phyloP scores from a whole-genome alignment of 2,329 filamentous ascomycete species.

The Lithohypha guttulata region DNA sequence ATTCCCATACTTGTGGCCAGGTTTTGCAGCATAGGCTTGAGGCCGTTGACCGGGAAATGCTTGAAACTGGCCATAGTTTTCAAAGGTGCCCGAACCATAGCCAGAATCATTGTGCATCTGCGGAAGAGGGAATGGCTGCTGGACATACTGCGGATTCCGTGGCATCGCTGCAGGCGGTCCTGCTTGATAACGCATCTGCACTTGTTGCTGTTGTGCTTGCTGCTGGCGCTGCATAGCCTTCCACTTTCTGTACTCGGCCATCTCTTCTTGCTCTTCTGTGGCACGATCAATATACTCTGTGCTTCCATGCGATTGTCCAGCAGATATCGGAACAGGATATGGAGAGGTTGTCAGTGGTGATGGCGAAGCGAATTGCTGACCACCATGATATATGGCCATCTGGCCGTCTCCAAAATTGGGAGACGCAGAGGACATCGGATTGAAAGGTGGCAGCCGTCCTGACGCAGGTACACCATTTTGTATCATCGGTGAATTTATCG shows the following conservation, averaged over 20 bases:
- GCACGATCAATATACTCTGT: neutral
- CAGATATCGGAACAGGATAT: conserved; percentile 1
- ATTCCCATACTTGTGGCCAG: neutral
- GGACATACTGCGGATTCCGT: neutral
- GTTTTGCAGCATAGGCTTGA: neutral
- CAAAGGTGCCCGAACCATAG: conserved; percentile 1
- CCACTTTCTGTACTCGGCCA: neutral
- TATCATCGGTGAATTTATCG: neutral
- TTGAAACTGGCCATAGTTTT: neutral
- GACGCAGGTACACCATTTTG: no score
- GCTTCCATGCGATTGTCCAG: neutral
- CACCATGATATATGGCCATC: neutral
- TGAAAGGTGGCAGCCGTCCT: neutral
- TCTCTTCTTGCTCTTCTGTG: neutral
- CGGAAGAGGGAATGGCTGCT: neutral
- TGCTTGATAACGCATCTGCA: neutral
- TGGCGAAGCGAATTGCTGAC: neutral
- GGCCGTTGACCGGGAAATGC: neutral
- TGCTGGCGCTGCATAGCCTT: neutral
- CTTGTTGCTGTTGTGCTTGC: neutral
- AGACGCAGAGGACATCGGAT: neutral
- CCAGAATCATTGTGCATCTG: no score
- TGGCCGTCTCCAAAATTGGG: neutral
- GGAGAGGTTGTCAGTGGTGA: neutral
- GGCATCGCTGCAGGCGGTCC: neutral